phyloP scores from a whole-genome alignment of 148 eudicot species.

The Rhododendron ferrugineum region DNA sequence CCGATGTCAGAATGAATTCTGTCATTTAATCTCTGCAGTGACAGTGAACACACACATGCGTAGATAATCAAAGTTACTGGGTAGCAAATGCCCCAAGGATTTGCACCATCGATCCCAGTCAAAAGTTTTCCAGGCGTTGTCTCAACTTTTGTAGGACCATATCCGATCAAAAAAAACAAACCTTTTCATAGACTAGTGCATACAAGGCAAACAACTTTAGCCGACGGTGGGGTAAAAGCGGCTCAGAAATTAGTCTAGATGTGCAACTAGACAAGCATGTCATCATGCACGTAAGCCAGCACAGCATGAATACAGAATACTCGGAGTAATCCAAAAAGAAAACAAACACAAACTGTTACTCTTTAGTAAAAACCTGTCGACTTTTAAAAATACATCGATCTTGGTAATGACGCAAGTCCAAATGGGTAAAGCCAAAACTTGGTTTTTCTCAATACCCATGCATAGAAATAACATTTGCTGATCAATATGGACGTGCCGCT shows the following conservation, averaged over 20 bases:
- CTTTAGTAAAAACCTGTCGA: background rate
- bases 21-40: too few relatives aligned
- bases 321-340: background rate
- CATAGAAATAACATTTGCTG: background rate
- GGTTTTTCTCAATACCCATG: background rate
- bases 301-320: background rate
- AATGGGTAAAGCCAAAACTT: background rate
- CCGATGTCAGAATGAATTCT: too few relatives aligned
- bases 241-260: background rate
- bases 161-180: background rate
- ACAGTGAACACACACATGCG: too few relatives aligned
- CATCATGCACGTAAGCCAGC: background rate
- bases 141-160: background rate
- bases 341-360: background rate
- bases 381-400: background rate
- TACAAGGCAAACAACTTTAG: background rate
- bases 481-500: background rate
- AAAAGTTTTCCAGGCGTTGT: background rate
- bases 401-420: background rate
- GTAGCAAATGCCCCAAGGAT: too few relatives aligned
- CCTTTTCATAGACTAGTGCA: background rate
- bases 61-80: too few relatives aligned
- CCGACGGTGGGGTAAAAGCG: too few relatives aligned
- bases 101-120: background rate
- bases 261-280: background rate